Evolutionary conservation across 2,329 filamentous ascomycete species (phyloP).

Genomic region (Apiospora phragmitis): DNA sequence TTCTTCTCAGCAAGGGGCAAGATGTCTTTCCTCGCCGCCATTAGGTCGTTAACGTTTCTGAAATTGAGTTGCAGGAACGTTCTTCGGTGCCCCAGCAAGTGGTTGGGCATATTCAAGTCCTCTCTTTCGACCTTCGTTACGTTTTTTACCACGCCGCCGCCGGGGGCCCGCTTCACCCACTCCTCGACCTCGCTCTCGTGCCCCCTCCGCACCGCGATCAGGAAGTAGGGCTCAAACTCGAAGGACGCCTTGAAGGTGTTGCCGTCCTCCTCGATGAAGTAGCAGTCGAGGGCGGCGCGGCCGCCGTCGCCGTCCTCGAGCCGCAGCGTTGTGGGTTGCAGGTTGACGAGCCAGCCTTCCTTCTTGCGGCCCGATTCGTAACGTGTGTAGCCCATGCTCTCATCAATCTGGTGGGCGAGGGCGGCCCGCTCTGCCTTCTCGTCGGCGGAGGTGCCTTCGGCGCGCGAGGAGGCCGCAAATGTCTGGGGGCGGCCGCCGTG

Average conservation of each 20-base stretch:
- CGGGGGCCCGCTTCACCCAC: constrained; percentile 78
- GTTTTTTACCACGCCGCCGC: constrained; percentile 79
- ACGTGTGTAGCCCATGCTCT: constrained; percentile 88
- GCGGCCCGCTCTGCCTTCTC: constrained; percentile 87
- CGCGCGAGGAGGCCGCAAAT: constrained; percentile 73
- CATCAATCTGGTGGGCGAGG: constrained; percentile 87
- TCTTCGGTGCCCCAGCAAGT: constrained; percentile 85
- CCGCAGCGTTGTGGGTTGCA: constrained; percentile 78
- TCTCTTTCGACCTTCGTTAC: constrained; percentile 84
- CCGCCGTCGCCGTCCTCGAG: constrained; percentile 76
- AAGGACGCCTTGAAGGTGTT: constrained; percentile 94
- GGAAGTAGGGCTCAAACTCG: constrained; percentile 95
- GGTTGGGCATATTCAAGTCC: constrained; percentile 92
- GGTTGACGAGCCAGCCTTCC: constrained; percentile 92
- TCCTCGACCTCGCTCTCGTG: constrained; percentile 94
- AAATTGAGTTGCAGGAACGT: constrained; percentile 88
- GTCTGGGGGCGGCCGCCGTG: constrained; percentile 69
- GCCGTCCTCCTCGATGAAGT: constrained; percentile 89
- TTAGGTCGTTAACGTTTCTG: constrained; percentile 80
- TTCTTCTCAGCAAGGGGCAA: constrained; percentile 95
- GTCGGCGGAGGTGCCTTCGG: constrained; percentile 86
- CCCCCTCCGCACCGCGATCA: constrained; percentile 86
- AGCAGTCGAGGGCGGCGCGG: constrained; percentile 89
- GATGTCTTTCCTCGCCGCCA: constrained; percentile 81
- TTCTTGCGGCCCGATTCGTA: constrained; percentile 82